A percentile compares a stretch with the other conserved stretches of the same genome.
These are phyloP conservation scores for Trichoderma brevicompactum DNA, from an alignment of 2,329 filamentous ascomycete species.

Conservation along the genomic window DNA sequence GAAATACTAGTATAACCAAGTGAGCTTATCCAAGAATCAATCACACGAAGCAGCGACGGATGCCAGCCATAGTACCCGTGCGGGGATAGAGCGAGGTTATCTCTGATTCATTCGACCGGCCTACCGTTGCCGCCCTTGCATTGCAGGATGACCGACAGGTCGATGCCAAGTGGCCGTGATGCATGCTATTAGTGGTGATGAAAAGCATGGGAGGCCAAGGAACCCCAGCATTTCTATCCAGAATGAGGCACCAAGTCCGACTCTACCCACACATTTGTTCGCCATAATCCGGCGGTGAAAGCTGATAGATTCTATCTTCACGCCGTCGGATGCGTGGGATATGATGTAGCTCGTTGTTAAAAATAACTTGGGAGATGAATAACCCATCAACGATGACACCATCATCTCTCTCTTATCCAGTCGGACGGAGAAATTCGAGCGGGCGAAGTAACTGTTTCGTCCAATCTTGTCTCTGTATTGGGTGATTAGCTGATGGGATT, in stretches of 20 bases:
- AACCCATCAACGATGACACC: slow-evolving; percentile 25
- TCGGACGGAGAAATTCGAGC: slow-evolving; percentile 19
- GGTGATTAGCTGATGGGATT: slow-evolving; percentile 22
- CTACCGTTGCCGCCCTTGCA: slow-evolving; percentile 13
- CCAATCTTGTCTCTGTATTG: slow-evolving; percentile 20
- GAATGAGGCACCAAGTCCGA: slow-evolving; percentile 17
- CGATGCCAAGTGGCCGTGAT: slow-evolving; percentile 14
- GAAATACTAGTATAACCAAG: not conserved
- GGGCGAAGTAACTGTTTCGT: slow-evolving; percentile 1
- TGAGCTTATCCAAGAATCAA: not conserved
- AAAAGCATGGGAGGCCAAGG: slow-evolving; percentile 8
- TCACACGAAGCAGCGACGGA: not conserved
- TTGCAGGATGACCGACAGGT: slow-evolving; percentile 17
- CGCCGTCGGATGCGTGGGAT: slow-evolving; percentile 20
- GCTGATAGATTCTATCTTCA: slow-evolving; percentile 20
- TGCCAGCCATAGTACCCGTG: not conserved
- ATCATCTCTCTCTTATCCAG: slow-evolving; percentile 9
- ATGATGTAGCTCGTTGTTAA: slow-evolving; percentile 22
- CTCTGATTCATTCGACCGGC: not conserved
- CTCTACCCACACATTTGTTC: slow-evolving; percentile 20
- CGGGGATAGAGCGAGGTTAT: slow-evolving; percentile 9
- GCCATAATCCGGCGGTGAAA: slow-evolving; percentile 26
- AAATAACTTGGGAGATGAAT: slow-evolving; percentile 20
- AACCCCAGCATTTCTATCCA: slow-evolving; percentile 16
- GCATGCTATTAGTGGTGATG: slow-evolving; percentile 24